Base-by-base conservation (phyloP, 1,139 yeast genomes). In the Entelexis paramagnoliae region DNA sequence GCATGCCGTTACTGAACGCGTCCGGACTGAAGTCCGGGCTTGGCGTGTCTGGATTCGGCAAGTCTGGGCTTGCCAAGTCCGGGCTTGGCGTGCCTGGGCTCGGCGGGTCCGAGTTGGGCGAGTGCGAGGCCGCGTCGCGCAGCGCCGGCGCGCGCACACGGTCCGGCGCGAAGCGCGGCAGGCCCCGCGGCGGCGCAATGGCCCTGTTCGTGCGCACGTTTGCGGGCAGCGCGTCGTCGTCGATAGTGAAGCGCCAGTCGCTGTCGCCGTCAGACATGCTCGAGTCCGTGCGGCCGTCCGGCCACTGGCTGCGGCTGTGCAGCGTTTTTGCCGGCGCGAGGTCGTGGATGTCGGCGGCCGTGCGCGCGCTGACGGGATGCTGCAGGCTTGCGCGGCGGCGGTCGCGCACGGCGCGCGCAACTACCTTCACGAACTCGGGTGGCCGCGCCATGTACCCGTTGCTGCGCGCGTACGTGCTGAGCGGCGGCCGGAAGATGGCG, bases 391-490 rank as follows among this genome's bases (percentile, higher is more conserved):
- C 33, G 19, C 9, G 9, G 24, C 16, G 28, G 22, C 44, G 44
- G 24, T 26, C 34, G 34, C 34, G 44, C 33, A 40, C 44, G 7
- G 24, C 33, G 11, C 14, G 13, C 24, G 11, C n/a, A 14, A 40
- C 52, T 52, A 54, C 44, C n/a, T 7, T 5, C 41, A 11, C 33
- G 46, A 56, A 46, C 14, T 48, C 50, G 16, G 17, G 24, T 10
- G 60, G 58, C 2, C 59, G 51, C 9, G 29, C 29, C 36, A 42
- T 28, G 7, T 16, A 9, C 13, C 17, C 4, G 2, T 4, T 19
- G 17, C 10, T 10, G 26, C 13, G 19, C 4, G 28, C 28, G 4
- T n/a, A n/a, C n/a, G n/a, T n/a, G n/a, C 28, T 10, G 28, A 26
- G 9, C 28, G 28, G 9, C 3, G 28, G 28, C 28, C 28, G 20